These are phyloP conservation scores for Globisporangium paddicum DNA, from an alignment of 352 stramenopile species.

Conservation along the genomic window DNA sequence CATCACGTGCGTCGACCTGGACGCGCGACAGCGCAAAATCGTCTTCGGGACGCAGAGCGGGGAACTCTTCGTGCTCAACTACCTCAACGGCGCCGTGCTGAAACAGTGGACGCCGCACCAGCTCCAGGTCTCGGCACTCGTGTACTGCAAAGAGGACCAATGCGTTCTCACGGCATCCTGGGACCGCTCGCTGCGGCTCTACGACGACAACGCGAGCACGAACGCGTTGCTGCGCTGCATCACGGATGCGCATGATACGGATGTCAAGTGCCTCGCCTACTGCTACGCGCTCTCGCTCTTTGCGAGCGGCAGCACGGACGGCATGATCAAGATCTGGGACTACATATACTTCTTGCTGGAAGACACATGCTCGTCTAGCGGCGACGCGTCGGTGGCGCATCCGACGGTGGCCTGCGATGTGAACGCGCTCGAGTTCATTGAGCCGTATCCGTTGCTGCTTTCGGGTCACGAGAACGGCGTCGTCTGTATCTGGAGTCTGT, in stretches of 20 bases:
- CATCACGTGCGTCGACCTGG: constrained; percentile 70
- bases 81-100: constrained; percentile 67
- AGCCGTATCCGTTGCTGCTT: constrained; percentile 67
- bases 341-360: constrained; percentile 83
- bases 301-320: constrained; percentile 53
- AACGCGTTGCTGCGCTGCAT: constrained; percentile 64
- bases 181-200: constrained; percentile 68
- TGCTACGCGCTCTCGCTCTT: constrained; percentile 67
- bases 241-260: constrained; percentile 60
- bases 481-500: constrained; percentile 55
- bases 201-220: constrained; percentile 55
- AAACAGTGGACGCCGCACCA: constrained; percentile 59
- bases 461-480: constrained; percentile 69
- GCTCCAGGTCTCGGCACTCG: constrained; percentile 51
- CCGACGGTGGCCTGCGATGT: constrained; percentile 32
- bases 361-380: constrained; percentile 30
- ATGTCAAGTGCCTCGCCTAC: constrained; percentile 79
- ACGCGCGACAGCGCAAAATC: constrained; percentile 65
- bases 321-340: constrained; percentile 80
- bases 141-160: constrained; percentile 76
- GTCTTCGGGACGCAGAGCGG: constrained; percentile 62
- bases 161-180: constrained; percentile 71
- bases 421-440: constrained; percentile 62
- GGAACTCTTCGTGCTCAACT: constrained; percentile 66
- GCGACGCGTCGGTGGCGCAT: not conserved